Evolutionary conservation across 441 rosid genomes (phyloP), one percentile per base, ranked within the genome.

Genomic region (Erodium chrysanthum): DNA sequence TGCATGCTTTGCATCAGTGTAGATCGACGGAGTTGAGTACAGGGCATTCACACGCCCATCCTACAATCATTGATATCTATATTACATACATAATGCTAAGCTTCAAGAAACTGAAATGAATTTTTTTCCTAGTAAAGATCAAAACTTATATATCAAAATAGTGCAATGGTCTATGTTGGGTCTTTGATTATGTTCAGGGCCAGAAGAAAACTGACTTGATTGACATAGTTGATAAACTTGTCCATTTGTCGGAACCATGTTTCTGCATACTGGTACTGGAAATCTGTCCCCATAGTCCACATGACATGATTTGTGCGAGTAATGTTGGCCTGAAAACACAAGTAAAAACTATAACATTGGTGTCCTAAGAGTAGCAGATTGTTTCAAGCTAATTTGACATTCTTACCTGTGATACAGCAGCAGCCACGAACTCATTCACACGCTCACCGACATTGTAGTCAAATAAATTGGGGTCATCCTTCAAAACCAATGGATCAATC

Each of bases 251-350:
- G 84, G 78, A 76, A 96, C 99, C 98, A 96, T 42, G 97, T 75
- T 71, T 78, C 82, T 20, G 99, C 98, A 76, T 89, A 96, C 73
- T 96, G 98, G 82, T 90, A 96, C 77, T 84, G 86, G 78, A 96
- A 96, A 83, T 96, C 99, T 73, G 99, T 92, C 78, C 99, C 99
- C 99, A 92, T 90, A 56, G 98, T 96, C 84, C 88, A 96, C 99
- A 96, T 96, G 68, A 96, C 80, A 71, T 96, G 99, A 81, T 96
- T 78, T 61, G 89, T 81, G 71, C 89, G 83, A 70, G 99, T 96
- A 62, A 92, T 88, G 81, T 96, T 92, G 68, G 97, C 98, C 99
- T 96, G 89, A 64, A 48, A 79, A 77, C 31, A 66, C 56, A 11
- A 52, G 50, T 31, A 60, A 64, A 40, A 64, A 9, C 20, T 44